A percentile compares a stretch with the other conserved stretches of the same genome.
Evolutionary conservation across 164 flowering plant species (phyloP).

Genomic region (Tinospora cordifolia): DNA sequence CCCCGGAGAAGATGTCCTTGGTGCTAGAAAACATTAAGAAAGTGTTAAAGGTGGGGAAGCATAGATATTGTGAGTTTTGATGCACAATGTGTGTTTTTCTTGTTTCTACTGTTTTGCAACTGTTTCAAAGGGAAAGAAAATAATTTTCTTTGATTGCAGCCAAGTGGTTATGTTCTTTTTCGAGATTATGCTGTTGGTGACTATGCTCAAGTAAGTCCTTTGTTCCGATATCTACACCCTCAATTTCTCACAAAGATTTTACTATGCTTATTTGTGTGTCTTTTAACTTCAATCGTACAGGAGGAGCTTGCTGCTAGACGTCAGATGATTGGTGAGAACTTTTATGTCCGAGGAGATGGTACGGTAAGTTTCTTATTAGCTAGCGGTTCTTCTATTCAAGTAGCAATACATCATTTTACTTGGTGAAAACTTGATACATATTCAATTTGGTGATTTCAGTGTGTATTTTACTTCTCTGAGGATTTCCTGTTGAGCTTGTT

Average conservation of each 20-base stretch:
- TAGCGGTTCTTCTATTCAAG: neutral
- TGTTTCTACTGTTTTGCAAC: neutral
- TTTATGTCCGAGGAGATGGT: constrained; percentile 44
- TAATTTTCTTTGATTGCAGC: constrained; percentile 41
- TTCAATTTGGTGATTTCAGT: constrained; percentile 21
- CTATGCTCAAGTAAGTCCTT: constrained; percentile 76
- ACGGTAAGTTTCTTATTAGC: constrained; percentile 32
- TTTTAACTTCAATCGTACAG: constrained; percentile 15
- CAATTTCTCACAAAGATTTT: neutral
- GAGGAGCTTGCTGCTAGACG: constrained; percentile 29
- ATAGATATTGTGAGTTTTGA: neutral
- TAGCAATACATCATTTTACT: neutral
- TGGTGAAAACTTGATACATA: neutral
- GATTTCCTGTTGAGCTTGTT: constrained; percentile 35
- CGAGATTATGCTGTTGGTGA: constrained; percentile 96
- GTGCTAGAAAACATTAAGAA: constrained; percentile 69
- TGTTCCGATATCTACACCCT: neutral
- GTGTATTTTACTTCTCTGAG: constrained; percentile 40
- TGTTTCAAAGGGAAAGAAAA: neutral
- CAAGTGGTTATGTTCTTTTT: constrained; percentile 69
- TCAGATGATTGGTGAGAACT: constrained; percentile 38
- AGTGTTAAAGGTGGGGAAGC: constrained; percentile 57
- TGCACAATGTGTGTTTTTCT: neutral
- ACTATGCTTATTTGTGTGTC: neutral
- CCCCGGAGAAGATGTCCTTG: constrained; percentile 86